A percentile compares a stretch with the other conserved stretches of the same genome.
Evolutionary conservation across 176 grass and related monocot species (phyloP).

Genomic region (Aegilops tauschii): DNA sequence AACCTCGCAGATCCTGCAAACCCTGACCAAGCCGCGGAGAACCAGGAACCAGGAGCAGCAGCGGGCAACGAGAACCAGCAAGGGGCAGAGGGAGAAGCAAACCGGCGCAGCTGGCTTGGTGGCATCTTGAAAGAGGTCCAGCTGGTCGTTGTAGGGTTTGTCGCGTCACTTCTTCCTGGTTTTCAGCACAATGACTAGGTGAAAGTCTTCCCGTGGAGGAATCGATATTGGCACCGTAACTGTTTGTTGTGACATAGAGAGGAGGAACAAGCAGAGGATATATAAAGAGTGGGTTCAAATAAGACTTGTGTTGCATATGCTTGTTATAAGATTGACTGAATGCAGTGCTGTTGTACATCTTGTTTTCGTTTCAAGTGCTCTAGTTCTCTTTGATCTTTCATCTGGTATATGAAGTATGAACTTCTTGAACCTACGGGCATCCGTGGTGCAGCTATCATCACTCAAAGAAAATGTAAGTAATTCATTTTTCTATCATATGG

Average conservation of each 20-base stretch:
- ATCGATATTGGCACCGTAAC: conserved; percentile 20
- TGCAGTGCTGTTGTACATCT: background rate
- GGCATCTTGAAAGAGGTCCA: conserved; percentile 82
- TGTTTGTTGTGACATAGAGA: conserved; percentile 32
- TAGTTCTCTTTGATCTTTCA: background rate
- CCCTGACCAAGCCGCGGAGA: conserved; percentile 50
- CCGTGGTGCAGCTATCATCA: background rate
- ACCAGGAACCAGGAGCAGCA: conserved; percentile 54
- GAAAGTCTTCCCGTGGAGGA: background rate
- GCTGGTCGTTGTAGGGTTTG: conserved; percentile 75
- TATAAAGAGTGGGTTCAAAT: conserved; percentile 4
- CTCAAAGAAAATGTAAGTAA: background rate
- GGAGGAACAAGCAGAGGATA: background rate
- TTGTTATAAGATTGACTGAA: conserved; percentile 6
- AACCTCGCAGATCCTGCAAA: conserved; percentile 56
- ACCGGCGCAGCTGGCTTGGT: conserved; percentile 54
- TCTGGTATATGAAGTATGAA: background rate
- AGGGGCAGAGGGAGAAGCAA: conserved; percentile 36
- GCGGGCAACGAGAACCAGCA: conserved; percentile 55
- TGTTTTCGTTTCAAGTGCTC: background rate
- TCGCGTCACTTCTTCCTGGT: conserved; percentile 88
- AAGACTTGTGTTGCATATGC: background rate
- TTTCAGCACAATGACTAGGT: conserved; percentile 79
- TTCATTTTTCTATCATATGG: background rate
- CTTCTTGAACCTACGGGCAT: background rate